Conservation (phyloP, 2,329 filamentous ascomycete species). For the Sporothrix luriei region DNA sequence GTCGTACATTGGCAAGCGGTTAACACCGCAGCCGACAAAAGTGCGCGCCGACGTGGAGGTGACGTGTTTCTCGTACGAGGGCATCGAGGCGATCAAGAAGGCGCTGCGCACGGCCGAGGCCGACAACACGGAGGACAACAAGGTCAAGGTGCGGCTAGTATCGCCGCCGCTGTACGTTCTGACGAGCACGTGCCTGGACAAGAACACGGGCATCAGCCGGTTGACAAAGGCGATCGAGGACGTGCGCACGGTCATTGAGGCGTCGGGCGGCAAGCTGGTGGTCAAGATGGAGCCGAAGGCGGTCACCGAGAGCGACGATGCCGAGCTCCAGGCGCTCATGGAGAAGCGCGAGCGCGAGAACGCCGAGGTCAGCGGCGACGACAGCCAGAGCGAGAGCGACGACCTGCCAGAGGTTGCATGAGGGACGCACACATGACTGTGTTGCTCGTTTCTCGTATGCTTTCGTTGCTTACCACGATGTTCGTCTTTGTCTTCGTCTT, state of each 20-base stretch:
- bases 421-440: background rate
- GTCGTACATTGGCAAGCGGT: conserved; percentile 93
- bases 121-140: conserved; percentile 85
- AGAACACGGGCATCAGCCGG: conserved; percentile 78
- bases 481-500: background rate
- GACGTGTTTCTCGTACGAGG: conserved; percentile 92
- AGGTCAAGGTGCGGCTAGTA: conserved; percentile 98
- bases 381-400: conserved; percentile 93
- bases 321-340: conserved; percentile 95
- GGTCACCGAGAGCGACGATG: conserved; percentile 97
- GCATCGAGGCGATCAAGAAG: conserved; percentile 96
- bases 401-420: conserved; percentile 64
- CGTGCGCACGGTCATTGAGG: conserved; percentile 78
- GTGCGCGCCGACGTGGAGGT: conserved; percentile 97
- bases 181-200: conserved; percentile 94
- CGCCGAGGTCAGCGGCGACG: conserved; percentile 94
- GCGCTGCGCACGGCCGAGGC: conserved; percentile 90
- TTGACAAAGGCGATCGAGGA: conserved; percentile 89
- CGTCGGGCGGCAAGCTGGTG: conserved; percentile 74
- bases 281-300: conserved; percentile 99
- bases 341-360: conserved; percentile 99
- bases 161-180: conserved; percentile 95
- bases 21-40: conserved; percentile 98
- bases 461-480: background rate
- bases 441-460: background rate